Percentiles rank a stretch among this genome's conserved stretches.
Evolutionary conservation across 2,329 filamentous ascomycete species (phyloP).

Genomic region (Ascochyta koolunga): DNA sequence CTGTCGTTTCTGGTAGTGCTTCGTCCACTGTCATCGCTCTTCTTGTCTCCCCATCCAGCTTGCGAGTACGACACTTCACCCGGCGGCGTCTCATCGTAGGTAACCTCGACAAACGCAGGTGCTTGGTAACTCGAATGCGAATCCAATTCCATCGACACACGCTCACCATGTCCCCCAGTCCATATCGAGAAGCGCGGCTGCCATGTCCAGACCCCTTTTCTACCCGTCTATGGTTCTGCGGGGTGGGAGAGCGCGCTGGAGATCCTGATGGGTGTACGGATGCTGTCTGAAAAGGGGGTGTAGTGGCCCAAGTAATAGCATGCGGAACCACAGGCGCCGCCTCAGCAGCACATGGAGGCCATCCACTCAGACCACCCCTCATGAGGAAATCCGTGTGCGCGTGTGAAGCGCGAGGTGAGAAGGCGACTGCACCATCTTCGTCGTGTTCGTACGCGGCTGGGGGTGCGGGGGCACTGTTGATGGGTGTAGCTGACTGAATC

Average conservation of each 20-base stretch:
- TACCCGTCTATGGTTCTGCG: too few relatives aligned
- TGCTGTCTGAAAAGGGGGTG: neutral
- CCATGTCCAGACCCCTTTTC: too few relatives aligned
- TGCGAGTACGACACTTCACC: neutral
- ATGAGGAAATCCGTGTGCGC: conserved; percentile 32
- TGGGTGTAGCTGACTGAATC: too few relatives aligned
- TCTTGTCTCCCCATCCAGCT: too few relatives aligned
- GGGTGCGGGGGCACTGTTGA: too few relatives aligned
- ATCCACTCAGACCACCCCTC: conserved; percentile 25
- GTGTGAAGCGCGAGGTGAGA: neutral
- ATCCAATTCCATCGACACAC: too few relatives aligned
- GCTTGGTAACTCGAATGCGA: conserved; percentile 25
- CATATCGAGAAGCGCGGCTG: too few relatives aligned
- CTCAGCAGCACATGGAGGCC: conserved; percentile 18
- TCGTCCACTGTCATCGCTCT: too few relatives aligned
- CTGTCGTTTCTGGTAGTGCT: neutral
- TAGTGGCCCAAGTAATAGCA: conserved; percentile 1
- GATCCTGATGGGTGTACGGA: neutral
- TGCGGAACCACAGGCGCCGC: neutral
- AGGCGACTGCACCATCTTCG: neutral
- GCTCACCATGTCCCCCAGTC: too few relatives aligned
- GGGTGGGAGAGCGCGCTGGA: neutral
- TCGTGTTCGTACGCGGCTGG: conserved; percentile 19
- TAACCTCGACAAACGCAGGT: conserved; percentile 28
- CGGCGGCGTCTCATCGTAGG: conserved; percentile 13